These are phyloP conservation scores for Fusarium buxicola DNA, from an alignment of 2,329 filamentous ascomycete species.

Conservation along the genomic window DNA sequence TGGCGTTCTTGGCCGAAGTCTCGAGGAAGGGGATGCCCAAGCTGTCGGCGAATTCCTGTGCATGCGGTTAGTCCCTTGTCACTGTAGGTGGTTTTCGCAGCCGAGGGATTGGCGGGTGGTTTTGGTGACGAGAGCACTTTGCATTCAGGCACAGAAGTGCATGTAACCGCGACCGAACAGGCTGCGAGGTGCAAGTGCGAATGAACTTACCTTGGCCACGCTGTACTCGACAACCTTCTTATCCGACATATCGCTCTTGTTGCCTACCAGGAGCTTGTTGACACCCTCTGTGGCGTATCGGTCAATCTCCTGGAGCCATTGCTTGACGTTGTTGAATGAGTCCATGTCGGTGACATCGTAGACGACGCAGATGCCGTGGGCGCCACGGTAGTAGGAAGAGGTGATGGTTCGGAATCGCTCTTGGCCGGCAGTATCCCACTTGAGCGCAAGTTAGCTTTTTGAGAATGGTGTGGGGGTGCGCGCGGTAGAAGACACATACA, in stretches of 20 bases:
- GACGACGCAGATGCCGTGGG: constrained; percentile 99
- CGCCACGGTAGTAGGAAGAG: constrained; percentile 98
- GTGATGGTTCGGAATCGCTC: constrained; percentile 99
- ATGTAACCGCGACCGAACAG: constrained; percentile 32
- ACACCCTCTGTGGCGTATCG: constrained; percentile 98
- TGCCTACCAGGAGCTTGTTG: constrained; percentile 98
- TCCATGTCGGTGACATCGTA: constrained; percentile 99
- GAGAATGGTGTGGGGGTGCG: neutral
- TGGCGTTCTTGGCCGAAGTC: constrained; percentile 99
- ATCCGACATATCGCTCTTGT: constrained; percentile 99
- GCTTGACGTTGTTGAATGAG: constrained; percentile 99
- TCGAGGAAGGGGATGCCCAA: constrained; percentile 99
- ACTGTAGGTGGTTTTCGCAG: neutral
- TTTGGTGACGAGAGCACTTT: constrained; percentile 19
- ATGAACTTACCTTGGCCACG: constrained; percentile 86
- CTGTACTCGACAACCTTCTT: constrained; percentile 99
- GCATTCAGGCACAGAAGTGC: constrained; percentile 31
- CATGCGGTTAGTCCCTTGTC: constrained; percentile 34
- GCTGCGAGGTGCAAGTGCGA: constrained; percentile 8
- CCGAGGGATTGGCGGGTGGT: constrained; percentile 11
- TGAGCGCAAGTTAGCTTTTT: constrained; percentile 25
- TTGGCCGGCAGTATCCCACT: constrained; percentile 99
- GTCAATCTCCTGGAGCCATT: constrained; percentile 99
- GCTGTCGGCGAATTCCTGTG: constrained; percentile 97
- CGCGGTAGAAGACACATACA: constrained; percentile 66